Conservation (phyloP, 768 basidiomycete species). For the Tulasnella sp. region DNA sequence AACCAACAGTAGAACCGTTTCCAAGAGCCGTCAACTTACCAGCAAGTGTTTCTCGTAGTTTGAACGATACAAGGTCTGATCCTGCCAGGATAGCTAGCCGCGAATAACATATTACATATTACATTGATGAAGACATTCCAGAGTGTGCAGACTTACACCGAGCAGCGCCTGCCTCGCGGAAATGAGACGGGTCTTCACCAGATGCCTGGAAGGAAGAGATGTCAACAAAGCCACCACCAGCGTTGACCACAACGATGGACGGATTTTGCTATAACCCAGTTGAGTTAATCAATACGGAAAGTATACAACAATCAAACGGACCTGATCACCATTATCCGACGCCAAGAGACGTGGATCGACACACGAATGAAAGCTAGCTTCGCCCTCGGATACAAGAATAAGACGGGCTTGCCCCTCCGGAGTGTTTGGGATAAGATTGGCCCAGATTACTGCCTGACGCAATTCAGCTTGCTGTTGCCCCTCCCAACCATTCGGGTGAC, state of each 20-base stretch:
- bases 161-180: too few species aligned
- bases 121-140: too few species aligned
- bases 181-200: too few species aligned
- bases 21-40: too few species aligned
- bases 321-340: constrained; percentile 23
- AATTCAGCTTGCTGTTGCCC: constrained; percentile 35
- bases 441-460: constrained; percentile 33
- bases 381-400: constrained; percentile 40
- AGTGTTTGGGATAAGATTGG: constrained; percentile 31
- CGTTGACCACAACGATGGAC: constrained; percentile 41
- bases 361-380: constrained; percentile 41
- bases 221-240: constrained; percentile 37
- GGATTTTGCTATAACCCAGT: background rate
- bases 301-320: background rate
- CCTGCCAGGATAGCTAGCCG: too few species aligned
- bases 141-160: too few species aligned
- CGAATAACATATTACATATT: too few species aligned
- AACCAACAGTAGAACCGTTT: too few species aligned
- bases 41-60: too few species aligned
- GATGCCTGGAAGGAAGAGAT: constrained; percentile 35
- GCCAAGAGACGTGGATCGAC: constrained; percentile 27
- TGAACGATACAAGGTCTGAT: too few species aligned
- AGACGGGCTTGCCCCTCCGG: constrained; percentile 30
- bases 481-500: constrained; percentile 37
- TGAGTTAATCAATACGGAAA: too few species aligned